phyloP scores from a whole-genome alignment of 345 rosid genomes.

The Populus ilicifolia region DNA sequence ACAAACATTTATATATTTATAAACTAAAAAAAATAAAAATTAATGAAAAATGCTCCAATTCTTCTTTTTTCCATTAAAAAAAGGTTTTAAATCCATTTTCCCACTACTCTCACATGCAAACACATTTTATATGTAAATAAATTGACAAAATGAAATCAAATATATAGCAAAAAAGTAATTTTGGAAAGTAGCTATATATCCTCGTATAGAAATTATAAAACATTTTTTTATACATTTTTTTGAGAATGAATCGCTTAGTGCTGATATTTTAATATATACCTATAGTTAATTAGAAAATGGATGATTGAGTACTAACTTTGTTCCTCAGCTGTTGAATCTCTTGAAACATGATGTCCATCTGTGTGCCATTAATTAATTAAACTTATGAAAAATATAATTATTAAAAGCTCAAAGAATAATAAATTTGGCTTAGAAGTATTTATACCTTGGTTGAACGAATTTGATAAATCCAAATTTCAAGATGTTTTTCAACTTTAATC shows the following conservation, averaged over 20 bases:
- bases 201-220: not conserved
- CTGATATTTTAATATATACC: not conserved
- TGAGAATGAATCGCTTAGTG: not conserved
- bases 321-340: conserved; percentile 76
- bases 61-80: no score
- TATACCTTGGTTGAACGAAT: conserved; percentile 83
- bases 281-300: not conserved
- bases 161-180: no score
- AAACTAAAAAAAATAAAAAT: no score
- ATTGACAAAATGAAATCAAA: not conserved
- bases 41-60: no score
- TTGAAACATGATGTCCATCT: conserved; percentile 80
- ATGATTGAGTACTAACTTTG: conserved; percentile 39
- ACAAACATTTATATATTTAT: no score
- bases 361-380: conserved; percentile 4
- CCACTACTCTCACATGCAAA: no score
- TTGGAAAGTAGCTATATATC: not conserved
- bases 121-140: no score
- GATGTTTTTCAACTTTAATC: conserved; percentile 72
- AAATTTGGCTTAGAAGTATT: not conserved
- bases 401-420: not conserved
- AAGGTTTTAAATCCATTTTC: no score
- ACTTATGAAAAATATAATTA: not conserved
- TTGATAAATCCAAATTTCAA: conserved; percentile 75
- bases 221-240: not conserved